Evolutionary conservation across 768 basidiomycete genomes (phyloP), one percentile per base, ranked within the genome.

Genomic region (Lactarius hatsudake): DNA sequence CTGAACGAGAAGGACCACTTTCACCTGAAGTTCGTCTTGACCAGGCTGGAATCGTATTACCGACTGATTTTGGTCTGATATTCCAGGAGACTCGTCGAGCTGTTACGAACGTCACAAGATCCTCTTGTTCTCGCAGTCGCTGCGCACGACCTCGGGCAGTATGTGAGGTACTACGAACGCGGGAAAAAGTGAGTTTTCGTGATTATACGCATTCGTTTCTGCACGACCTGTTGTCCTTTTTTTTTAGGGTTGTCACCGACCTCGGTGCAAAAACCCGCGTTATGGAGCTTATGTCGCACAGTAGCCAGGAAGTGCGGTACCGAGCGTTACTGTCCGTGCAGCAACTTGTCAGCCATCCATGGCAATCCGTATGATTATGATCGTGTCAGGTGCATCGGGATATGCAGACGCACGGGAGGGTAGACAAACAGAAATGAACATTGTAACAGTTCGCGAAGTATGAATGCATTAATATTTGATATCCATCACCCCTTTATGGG

Each of bases 231-330:
- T 56, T 15, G 38, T 28, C 58, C 38, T 48, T 18, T 32, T 65
- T 69, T 51, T 61, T 12, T 38, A 38, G 36, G 36, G 12, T 87
- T 43, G 83, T 98, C 57, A 88, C 90, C 32, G 90, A 94, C 67
- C 80, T 96, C 38, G 91, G 92, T 53, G 97, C 87, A 3, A 99
- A 99, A 79, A 84, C 84, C 3, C 83, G 88, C 30, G 89, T 91
- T 5, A 94, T 94, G 92, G 91, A 94, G 74, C 83, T 99, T 61
- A 96, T 98, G 93, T 87, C 89, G 0, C 93, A 98, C 76, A 79
- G 84, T 38, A 87, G 94, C 75, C 80, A 90, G 26, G 91, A 98
- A 72, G 94, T 98, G 63, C 86, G 94, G 71, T 99, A 98, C 81
- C 89, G 90, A 65, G 94, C 95, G 2, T 80, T 98, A 43, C 80